Evolutionary conservation across 2,329 filamentous ascomycete genomes (phyloP).

Genomic region (Talaromyces piceae): DNA sequence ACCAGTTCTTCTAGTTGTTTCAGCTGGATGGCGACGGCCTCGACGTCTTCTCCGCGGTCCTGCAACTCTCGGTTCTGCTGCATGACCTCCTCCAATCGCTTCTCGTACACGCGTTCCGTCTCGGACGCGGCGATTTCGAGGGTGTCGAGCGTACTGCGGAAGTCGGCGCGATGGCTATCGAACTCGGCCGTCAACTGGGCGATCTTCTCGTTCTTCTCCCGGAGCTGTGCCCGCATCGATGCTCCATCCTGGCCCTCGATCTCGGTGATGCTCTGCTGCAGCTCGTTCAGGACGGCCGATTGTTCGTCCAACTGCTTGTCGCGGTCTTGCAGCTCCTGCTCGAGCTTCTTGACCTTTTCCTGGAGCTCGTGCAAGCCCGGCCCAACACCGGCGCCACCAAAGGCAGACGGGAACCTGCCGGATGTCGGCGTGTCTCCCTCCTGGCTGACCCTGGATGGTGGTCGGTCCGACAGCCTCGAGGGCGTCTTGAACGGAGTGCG

Average conservation of each 20-base stretch:
- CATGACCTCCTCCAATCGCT: constrained; percentile 53
- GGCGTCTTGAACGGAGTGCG: constrained; percentile 33
- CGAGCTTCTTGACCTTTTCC: constrained; percentile 67
- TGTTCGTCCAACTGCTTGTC: constrained; percentile 88
- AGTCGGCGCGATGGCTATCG: constrained; percentile 88
- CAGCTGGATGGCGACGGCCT: constrained; percentile 80
- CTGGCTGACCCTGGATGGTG: constrained; percentile 32
- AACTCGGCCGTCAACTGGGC: constrained; percentile 88
- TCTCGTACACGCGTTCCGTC: constrained; percentile 87
- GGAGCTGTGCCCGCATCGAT: constrained; percentile 71
- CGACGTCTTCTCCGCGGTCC: constrained; percentile 78
- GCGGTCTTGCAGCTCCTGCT: constrained; percentile 68
- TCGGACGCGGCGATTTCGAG: constrained; percentile 92
- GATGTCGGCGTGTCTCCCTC: constrained; percentile 25
- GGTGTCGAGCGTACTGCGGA: constrained; percentile 93
- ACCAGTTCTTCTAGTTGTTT: constrained; percentile 95
- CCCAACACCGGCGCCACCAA: constrained; percentile 11
- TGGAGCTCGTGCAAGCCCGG: constrained; percentile 42
- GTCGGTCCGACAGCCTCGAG: constrained; percentile 31
- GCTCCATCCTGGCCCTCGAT: constrained; percentile 68
- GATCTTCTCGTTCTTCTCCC: constrained; percentile 97
- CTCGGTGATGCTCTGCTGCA: constrained; percentile 82
- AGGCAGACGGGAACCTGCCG: constrained; percentile 4
- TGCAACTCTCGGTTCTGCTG: constrained; percentile 76
- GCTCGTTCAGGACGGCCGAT: constrained; percentile 71